Percentiles rank a stretch among this genome's conserved stretches.
Conservation (phyloP, 2,329 filamentous ascomycete species). For the Calonectria pseudoreteaudii region DNA sequence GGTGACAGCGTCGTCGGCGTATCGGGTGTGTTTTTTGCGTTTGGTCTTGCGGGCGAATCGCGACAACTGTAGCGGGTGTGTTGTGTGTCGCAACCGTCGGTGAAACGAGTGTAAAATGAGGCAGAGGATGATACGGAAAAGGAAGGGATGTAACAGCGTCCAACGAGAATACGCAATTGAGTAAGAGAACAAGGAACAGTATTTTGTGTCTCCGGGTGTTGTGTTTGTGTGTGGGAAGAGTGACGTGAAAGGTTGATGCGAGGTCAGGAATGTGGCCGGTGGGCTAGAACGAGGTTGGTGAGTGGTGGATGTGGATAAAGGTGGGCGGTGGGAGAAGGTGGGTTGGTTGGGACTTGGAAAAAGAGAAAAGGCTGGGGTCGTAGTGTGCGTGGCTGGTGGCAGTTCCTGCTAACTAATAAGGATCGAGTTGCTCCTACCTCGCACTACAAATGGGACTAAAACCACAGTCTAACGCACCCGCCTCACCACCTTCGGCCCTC, state of each 20-base stretch:
- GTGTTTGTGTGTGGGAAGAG: conserved; percentile 25
- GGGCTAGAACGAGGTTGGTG: conserved; percentile 30
- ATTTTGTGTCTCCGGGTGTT: conserved; percentile 15
- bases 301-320: conserved; percentile 29
- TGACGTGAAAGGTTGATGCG: conserved; percentile 44
- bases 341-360: conserved; percentile 35
- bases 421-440: conserved; percentile 28
- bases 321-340: conserved; percentile 17
- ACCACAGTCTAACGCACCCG: conserved; percentile 9
- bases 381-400: conserved; percentile 45
- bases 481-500: conserved; percentile 6
- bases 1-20: background rate
- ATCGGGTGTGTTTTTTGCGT: background rate
- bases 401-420: conserved; percentile 42
- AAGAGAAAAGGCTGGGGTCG: conserved; percentile 47
- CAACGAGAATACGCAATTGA: conserved; percentile 22
- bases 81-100: conserved; percentile 10
- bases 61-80: background rate
- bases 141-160: background rate
- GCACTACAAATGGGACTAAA: conserved; percentile 13
- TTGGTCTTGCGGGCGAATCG: conserved; percentile 7
- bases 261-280: conserved; percentile 44
- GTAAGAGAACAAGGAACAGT: conserved; percentile 7
- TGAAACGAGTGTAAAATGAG: conserved; percentile 13
- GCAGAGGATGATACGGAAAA: conserved; percentile 5